These are phyloP conservation scores for Polymyxa betae DNA, from an alignment of 208 protist species.

Conservation along the genomic window DNA sequence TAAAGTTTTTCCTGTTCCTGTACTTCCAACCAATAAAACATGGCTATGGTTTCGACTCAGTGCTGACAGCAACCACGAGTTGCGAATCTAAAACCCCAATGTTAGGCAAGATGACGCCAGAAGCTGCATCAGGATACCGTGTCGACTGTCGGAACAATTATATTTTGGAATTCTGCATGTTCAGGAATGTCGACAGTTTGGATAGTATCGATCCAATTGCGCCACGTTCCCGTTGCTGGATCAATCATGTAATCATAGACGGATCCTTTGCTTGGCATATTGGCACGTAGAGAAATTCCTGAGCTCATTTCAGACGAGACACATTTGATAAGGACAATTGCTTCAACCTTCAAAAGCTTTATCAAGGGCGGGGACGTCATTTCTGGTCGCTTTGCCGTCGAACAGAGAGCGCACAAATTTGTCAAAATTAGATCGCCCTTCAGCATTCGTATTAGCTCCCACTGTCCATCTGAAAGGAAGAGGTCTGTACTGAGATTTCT, in stretches of 20 bases:
- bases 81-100: slow-evolving; percentile 71
- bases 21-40: slow-evolving; percentile 92
- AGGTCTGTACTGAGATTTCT: background rate
- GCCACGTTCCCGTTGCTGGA: slow-evolving; percentile 79
- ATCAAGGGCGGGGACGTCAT: background rate
- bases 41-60: slow-evolving; percentile 85
- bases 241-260: slow-evolving; percentile 93
- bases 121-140: too few relatives aligned
- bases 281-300: slow-evolving; percentile 73
- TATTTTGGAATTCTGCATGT: slow-evolving; percentile 84
- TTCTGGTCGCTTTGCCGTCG: slow-evolving; percentile 1
- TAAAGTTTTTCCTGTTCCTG: slow-evolving; percentile 95
- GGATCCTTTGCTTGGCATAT: slow-evolving; percentile 81
- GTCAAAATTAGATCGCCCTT: slow-evolving; percentile 87
- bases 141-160: slow-evolving; percentile 95
- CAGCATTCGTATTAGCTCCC: slow-evolving; percentile 87
- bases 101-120: too few relatives aligned
- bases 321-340: background rate
- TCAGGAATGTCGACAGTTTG: slow-evolving; percentile 82
- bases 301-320: background rate
- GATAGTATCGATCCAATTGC: slow-evolving; percentile 87
- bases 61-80: slow-evolving; percentile 89
- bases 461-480: slow-evolving; percentile 83
- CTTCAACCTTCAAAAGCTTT: slow-evolving; percentile 38
- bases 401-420: slow-evolving; percentile 80